Evolutionary conservation across 1,284 basidiomycete genomes (phyloP), one percentile per base, ranked within the genome.

Genomic region (Rhodofomes roseus): DNA sequence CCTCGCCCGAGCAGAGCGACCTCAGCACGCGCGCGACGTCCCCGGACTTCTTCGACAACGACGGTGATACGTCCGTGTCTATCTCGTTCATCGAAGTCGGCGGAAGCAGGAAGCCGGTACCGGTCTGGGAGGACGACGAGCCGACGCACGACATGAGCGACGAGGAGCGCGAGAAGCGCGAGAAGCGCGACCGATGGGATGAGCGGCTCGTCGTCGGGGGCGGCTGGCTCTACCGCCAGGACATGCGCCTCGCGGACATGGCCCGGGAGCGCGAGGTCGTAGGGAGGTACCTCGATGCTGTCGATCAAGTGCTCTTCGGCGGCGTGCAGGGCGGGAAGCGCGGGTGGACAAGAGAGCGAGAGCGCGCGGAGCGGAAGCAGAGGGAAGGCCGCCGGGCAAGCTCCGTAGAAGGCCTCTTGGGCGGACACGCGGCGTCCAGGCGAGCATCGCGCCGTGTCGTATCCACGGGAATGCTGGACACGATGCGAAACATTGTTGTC

Each of bases 81-180:
- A 86, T 86, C 67, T 88, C 88, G 6, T 81, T 88, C 56, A 78
- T 90, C 18, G 85, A 81, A 59, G 85, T 91, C 18, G 80, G 84
- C 55, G 89, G 89, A 2, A 78, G 82, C 22, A 73, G 77, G 39
- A 82, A 85, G 64, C 79, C 79, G n/a, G 79, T 93, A 8, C 86
- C 87, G 0, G 89, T 93, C 1, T 92, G 90, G 90, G 88, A 89
- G 62, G 86, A 90, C 60, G 85, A 87, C 55, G 80, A 84, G n/a
- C 79, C 79, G n/a, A 73, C 74, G 56, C 72, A 60, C 57, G 69
- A 70, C 59, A 29, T 68, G 51, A 72, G 56, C 51, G 84, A 82
- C 60, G 83, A 82, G 63, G 74, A 73, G 53, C 76, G 76, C 53
- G 79, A 84, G 65, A 73, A 73, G 53, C 76, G 76, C 53, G 79